phyloP scores from a whole-genome alignment of 1,284 basidiomycete species.

The Apiotrichum mycotoxinovorans region DNA sequence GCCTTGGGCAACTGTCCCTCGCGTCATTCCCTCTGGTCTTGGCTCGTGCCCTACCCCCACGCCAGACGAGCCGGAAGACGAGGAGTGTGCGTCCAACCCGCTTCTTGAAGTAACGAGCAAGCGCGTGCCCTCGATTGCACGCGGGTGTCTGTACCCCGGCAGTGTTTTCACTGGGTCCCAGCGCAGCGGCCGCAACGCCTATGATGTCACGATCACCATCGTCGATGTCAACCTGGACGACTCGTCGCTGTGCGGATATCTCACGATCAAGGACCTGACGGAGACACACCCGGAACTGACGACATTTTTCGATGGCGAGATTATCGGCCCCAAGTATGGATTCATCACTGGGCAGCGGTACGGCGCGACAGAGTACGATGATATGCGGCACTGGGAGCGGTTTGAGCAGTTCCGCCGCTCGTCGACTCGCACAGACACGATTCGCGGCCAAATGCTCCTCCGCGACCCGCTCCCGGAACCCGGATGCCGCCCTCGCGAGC shows the following conservation, averaged over 20 bases:
- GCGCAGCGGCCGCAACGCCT: constrained; percentile 75
- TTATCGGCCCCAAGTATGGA: constrained; percentile 77
- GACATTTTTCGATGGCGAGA: constrained; percentile 91
- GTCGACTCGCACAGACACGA: constrained; percentile 57
- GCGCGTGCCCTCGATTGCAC: constrained; percentile 66
- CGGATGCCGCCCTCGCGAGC: constrained; percentile 32
- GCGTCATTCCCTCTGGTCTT: not conserved
- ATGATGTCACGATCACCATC: constrained; percentile 77
- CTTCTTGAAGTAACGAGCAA: constrained; percentile 68
- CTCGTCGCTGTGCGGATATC: constrained; percentile 78
- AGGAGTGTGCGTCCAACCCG: constrained; percentile 53
- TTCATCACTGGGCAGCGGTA: constrained; percentile 74
- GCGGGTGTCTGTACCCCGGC: constrained; percentile 77
- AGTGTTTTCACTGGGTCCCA: constrained; percentile 73
- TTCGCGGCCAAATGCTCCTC: constrained; percentile 69
- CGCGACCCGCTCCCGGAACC: constrained; percentile 52
- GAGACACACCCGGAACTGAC: constrained; percentile 86
- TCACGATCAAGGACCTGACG: constrained; percentile 81
- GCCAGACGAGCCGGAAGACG: constrained; percentile 2
- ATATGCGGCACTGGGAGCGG: constrained; percentile 84
- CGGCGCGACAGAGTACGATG: constrained; percentile 80
- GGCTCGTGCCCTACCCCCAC: not conserved
- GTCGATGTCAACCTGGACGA: constrained; percentile 75
- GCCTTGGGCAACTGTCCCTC: constrained; percentile 29
- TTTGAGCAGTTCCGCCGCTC: constrained; percentile 82